Percentiles rank a stretch among this genome's conserved stretches.
phyloP scores from a whole-genome alignment of 1,139 yeast species.

The Suhomyces bokatorum region DNA sequence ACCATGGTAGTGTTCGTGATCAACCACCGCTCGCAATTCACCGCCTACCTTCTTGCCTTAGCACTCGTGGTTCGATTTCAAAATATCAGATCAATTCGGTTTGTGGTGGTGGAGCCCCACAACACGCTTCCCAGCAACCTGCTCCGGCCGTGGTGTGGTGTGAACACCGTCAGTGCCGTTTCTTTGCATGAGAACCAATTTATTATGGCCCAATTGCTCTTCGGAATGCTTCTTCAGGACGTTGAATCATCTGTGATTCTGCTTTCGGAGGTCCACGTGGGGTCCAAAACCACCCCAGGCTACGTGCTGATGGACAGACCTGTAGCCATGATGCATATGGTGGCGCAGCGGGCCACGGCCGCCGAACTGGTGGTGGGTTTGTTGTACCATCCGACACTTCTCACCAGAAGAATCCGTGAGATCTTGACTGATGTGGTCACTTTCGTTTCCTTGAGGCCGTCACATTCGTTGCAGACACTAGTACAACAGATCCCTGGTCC shows the following conservation, averaged over 20 bases:
- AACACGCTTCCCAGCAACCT: conserved; percentile 8
- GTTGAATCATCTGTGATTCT: conserved; percentile 1
- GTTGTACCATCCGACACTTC: conserved; percentile 6
- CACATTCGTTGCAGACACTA: conserved; percentile 6
- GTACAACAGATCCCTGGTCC: not conserved
- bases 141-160: conserved; percentile 29
- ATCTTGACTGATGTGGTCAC: not conserved
- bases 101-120: conserved; percentile 15
- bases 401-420: conserved; percentile 1
- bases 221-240: not conserved
- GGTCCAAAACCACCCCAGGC: not conserved
- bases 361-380: conserved; percentile 2
- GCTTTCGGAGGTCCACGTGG: not conserved
- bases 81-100: conserved; percentile 10
- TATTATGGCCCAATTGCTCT: conserved; percentile 2
- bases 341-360: not conserved
- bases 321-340: conserved; percentile 1
- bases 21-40: conserved; percentile 14
- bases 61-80: conserved; percentile 13
- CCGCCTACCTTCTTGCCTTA: conserved; percentile 21
- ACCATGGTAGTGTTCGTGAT: conserved; percentile 14
- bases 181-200: conserved; percentile 11
- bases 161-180: conserved; percentile 18
- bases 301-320: conserved; percentile 5
- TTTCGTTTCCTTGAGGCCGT: conserved; percentile 2